Evolutionary conservation across 768 basidiomycete species (phyloP), one percentile per base, ranked within the genome.

Genomic region (Kondoa subrosea): DNA sequence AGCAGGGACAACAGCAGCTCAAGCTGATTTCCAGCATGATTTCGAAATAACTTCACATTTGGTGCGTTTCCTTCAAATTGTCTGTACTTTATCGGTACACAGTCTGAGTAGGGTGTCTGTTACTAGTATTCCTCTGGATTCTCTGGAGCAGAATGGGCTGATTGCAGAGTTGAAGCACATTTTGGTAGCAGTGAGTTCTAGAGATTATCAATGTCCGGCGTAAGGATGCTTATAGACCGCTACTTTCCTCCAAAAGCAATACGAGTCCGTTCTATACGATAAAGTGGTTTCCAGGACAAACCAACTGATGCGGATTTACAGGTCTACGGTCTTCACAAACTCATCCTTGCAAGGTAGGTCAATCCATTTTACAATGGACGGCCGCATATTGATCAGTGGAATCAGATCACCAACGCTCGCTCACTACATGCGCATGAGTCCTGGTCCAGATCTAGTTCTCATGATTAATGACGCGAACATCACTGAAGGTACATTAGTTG

Each of bases 401-500:
- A 12, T 14, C 61, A 63, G 66, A 25, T 68, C 68, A 26, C 67
- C 70, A 34, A 56, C 58, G 25, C 40, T 69, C 17, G 33, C 33
- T 29, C 59, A 68, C 30, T 30, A 34, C 34, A 29, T 69, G 29
- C 58, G 30, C 26, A 57, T 66, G 34, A 57, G 63, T 32, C 66
- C 57, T 33, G 16, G 34, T 17, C 33, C 15, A 27, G 66, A 69
- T 26, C 17, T 69, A 27, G 50, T 67, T 40, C 59, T 67, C 30
- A 26, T 57, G 1, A 33, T 69, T 25, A 27, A 31, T n/a, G 69
- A 63, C 29, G 34, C 60, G n/a, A 32, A 69, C 57, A 66, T 69
- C 31, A 34, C 67, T 27, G 65, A 69, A n/a, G 67, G 69, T 69
- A 34, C n/a, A 66, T 66, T 4, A 8, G 29, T 66, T 12, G 16